phyloP scores from a whole-genome alignment of 2,329 filamentous ascomycete genomes.

The Penicillium sumatraense region DNA sequence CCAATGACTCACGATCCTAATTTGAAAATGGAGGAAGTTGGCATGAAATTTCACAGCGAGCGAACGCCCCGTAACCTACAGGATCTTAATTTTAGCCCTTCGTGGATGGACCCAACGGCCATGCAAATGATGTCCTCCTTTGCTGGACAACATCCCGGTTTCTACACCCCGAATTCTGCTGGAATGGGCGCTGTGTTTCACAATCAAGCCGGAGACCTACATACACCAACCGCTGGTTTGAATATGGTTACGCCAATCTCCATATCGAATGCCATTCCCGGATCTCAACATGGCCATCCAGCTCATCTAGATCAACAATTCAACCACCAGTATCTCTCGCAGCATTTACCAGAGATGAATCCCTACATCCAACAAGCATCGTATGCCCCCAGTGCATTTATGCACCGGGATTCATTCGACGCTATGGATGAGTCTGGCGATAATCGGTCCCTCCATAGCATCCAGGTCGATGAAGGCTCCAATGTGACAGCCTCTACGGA shows the following conservation, averaged over 20 bases:
- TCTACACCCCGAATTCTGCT: slow-evolving; percentile 86
- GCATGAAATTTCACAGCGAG: slow-evolving; percentile 72
- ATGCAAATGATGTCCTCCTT: slow-evolving; percentile 75
- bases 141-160: slow-evolving; percentile 77
- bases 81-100: slow-evolving; percentile 90
- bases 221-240: slow-evolving; percentile 76
- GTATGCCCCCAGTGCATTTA: slow-evolving; percentile 79
- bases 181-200: slow-evolving; percentile 79
- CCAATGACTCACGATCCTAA: slow-evolving; percentile 3
- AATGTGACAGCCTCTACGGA: slow-evolving; percentile 44
- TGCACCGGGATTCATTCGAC: slow-evolving; percentile 82
- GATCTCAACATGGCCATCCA: slow-evolving; percentile 64
- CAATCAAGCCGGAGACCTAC: slow-evolving; percentile 80
- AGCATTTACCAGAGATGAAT: slow-evolving; percentile 70
- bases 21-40: slow-evolving; percentile 53
- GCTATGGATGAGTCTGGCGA: slow-evolving; percentile 72
- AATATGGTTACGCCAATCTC: slow-evolving; percentile 81
- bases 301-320: slow-evolving; percentile 65
- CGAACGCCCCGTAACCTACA: slow-evolving; percentile 78
- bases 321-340: slow-evolving; percentile 59
- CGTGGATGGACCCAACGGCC: slow-evolving; percentile 82
- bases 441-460: slow-evolving; percentile 66
- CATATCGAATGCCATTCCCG: slow-evolving; percentile 70
- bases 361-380: slow-evolving; percentile 67
- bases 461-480: slow-evolving; percentile 59